phyloP scores from a whole-genome alignment of 257 asterid species.

The Plantago elongata region DNA sequence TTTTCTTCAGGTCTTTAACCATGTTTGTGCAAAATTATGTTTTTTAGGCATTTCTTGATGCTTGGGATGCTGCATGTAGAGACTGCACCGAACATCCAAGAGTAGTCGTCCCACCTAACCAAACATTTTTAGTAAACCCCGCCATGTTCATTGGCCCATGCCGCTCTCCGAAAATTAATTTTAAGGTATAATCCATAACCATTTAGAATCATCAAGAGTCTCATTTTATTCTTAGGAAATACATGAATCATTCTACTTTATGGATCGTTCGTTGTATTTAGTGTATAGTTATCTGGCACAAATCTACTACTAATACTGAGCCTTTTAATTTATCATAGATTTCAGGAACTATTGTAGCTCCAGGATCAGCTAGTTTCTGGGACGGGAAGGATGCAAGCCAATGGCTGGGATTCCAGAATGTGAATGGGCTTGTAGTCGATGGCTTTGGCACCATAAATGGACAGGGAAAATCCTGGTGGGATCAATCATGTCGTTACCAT shows the following conservation, averaged over 20 bases:
- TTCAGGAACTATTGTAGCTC: constrained; percentile 58
- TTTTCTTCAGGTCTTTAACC: neutral
- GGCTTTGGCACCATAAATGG: constrained; percentile 63
- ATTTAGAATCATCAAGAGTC: neutral
- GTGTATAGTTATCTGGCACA: too few relatives aligned
- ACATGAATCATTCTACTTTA: too few relatives aligned
- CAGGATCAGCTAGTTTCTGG: constrained; percentile 46
- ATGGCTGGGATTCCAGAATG: constrained; percentile 45
- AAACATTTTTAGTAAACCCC: constrained; percentile 46
- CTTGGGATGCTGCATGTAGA: constrained; percentile 68
- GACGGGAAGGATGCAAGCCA: constrained; percentile 37
- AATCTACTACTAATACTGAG: neutral
- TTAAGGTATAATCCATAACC: constrained; percentile 28
- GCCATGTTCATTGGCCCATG: constrained; percentile 57
- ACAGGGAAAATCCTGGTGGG: constrained; percentile 66
- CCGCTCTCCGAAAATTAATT: constrained; percentile 30
- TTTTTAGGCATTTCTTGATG: constrained; percentile 51
- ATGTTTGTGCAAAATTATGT: neutral
- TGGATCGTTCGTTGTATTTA: too few relatives aligned
- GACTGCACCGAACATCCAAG: constrained; percentile 28
- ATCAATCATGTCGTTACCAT: constrained; percentile 61
- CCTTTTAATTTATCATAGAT: constrained; percentile 23
- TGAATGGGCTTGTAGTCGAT: constrained; percentile 43
- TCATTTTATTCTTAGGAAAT: too few relatives aligned
- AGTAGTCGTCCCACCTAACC: constrained; percentile 46